phyloP scores from a whole-genome alignment of 2,329 filamentous ascomycete genomes.

The Colletotrichum sansevieriae region DNA sequence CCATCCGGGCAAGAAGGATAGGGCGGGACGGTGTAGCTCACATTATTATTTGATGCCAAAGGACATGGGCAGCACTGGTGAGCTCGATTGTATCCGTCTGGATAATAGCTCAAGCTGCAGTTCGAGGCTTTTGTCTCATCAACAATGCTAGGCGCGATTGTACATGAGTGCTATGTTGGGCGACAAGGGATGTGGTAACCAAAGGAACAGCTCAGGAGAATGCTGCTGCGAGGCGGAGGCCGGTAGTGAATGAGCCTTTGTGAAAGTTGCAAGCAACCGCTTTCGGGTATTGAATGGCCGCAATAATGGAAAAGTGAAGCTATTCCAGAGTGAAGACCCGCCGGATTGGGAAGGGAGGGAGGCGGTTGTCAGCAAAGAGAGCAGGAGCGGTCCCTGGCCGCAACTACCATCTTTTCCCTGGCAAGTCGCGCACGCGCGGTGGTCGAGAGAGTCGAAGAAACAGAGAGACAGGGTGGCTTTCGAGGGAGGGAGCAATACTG shows the following conservation, averaged over 20 bases:
- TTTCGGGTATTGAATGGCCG: slow-evolving; percentile 6
- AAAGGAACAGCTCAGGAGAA: slow-evolving; percentile 22
- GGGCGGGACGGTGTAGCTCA: slow-evolving; percentile 29
- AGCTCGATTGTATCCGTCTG: slow-evolving; percentile 2
- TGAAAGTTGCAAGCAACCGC: slow-evolving; percentile 14
- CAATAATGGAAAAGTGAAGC: slow-evolving; percentile 33
- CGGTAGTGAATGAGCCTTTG: slow-evolving; percentile 21
- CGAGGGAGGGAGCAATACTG: slow-evolving; percentile 22
- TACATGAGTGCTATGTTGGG: slow-evolving; percentile 35
- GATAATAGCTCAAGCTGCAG: slow-evolving; percentile 8
- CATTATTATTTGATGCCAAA: slow-evolving; percentile 34
- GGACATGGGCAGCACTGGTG: slow-evolving; percentile 21
- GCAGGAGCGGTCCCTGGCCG: slow-evolving; percentile 37
- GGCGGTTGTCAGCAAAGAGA: slow-evolving; percentile 39
- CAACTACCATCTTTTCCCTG: slow-evolving; percentile 38
- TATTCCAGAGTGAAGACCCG: slow-evolving; percentile 39
- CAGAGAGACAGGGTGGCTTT: not conserved
- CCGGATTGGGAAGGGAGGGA: slow-evolving; percentile 40
- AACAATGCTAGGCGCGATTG: slow-evolving; percentile 31
- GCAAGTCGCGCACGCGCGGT: slow-evolving; percentile 40
- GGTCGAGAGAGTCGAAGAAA: not conserved
- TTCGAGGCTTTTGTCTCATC: slow-evolving; percentile 28
- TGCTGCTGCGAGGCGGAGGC: slow-evolving; percentile 4
- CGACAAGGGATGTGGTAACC: slow-evolving; percentile 28
- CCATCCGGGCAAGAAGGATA: slow-evolving; percentile 19